Evolutionary conservation across 2,329 filamentous ascomycete genomes (phyloP).

Genomic region (Malbranchea zuffiana): DNA sequence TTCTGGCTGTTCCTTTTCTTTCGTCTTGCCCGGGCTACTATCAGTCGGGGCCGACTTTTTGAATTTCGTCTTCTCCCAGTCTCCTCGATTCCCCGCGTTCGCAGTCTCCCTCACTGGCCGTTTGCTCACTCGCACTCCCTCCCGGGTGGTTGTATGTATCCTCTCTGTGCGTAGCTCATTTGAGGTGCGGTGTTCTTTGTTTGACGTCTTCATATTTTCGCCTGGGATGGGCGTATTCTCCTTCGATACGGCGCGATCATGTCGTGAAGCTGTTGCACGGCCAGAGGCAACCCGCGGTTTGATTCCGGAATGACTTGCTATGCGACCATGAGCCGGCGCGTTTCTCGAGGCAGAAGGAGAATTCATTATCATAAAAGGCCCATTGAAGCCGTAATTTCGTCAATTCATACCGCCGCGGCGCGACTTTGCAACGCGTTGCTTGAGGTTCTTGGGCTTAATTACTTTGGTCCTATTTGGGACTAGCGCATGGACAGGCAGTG

Average conservation of each 20-base stretch:
- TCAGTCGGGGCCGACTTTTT: conserved; percentile 22
- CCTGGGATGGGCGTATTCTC: conserved; percentile 14
- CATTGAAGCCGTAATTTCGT: too few species aligned
- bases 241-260: conserved; percentile 14
- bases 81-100: conserved; percentile 24
- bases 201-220: conserved; percentile 17
- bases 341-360: conserved; percentile 20
- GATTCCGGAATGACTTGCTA: conserved; percentile 28
- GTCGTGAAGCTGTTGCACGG: conserved; percentile 25
- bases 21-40: conserved; percentile 21
- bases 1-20: conserved; percentile 26
- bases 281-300: conserved; percentile 30
- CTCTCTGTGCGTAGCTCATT: conserved; percentile 33
- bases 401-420: too few species aligned
- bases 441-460: conserved; percentile 1
- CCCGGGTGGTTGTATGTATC: conserved; percentile 48
- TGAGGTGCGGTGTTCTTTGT: conserved; percentile 26
- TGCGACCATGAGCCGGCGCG: conserved; percentile 33
- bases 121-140: conserved; percentile 50
- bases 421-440: too few species aligned
- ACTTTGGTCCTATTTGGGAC: conserved; percentile 15
- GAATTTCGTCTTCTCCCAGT: conserved; percentile 25
- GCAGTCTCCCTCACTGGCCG: conserved; percentile 44
- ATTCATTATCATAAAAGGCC: conserved; percentile 19
- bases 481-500: conserved; percentile 18